Percentiles rank a stretch among this genome's conserved stretches.
phyloP scores from a whole-genome alignment of 129 eudicot genomes.

The Flaveria sonorensis region DNA sequence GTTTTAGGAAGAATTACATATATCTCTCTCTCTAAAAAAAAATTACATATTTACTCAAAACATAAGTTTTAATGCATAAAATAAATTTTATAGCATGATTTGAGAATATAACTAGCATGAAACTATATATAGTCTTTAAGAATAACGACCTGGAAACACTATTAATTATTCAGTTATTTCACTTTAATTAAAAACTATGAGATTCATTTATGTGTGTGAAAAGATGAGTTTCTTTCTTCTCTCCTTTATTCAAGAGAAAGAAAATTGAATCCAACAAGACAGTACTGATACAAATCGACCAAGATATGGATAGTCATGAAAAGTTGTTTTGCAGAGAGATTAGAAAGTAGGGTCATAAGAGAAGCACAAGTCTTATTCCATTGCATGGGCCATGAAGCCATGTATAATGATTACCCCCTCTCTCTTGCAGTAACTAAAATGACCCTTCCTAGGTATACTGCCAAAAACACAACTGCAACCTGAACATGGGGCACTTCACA shows the following conservation, averaged over 20 bases:
- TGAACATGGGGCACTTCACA: slow-evolving; percentile 18
- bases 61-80: too few species aligned
- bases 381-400: slow-evolving; percentile 23
- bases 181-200: too few species aligned
- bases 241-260: background rate
- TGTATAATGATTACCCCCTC: slow-evolving; percentile 27
- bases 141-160: too few species aligned
- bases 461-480: slow-evolving; percentile 14
- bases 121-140: too few species aligned
- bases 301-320: slow-evolving; percentile 27
- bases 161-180: too few species aligned
- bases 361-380: slow-evolving; percentile 36
- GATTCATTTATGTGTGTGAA: background rate
- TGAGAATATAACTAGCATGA: too few species aligned
- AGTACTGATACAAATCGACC: slow-evolving; percentile 12
- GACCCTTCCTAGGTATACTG: slow-evolving; percentile 30
- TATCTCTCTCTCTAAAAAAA: too few species aligned
- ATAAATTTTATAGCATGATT: too few species aligned
- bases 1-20: too few species aligned
- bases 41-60: too few species aligned
- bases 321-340: slow-evolving; percentile 30
- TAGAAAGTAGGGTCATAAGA: slow-evolving; percentile 31
- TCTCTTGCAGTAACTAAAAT: slow-evolving; percentile 29
- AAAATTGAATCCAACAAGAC: background rate
- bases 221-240: slow-evolving; percentile 3